Base-by-base conservation (phyloP, 805 yeast species). In the Nakazawaea wickerhamii region DNA sequence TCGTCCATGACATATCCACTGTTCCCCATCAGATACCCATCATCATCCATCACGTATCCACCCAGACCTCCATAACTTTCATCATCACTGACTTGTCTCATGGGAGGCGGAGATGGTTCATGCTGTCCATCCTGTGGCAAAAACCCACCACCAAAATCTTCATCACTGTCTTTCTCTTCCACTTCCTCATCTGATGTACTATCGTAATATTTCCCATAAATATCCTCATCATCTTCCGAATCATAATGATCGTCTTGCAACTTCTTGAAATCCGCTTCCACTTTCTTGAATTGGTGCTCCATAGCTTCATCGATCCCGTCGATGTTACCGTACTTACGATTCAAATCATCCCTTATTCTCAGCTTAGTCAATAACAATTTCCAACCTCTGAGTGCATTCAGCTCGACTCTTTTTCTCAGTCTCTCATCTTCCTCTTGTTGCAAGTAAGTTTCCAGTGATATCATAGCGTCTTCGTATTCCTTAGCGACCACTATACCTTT, bases 401-500 rank as follows among this genome's bases (percentile, higher is more conserved):
- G 51, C 46, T 78, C 81, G 13, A 64, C 62, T 17, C 66, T 59
- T 30, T 61, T 60, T 41, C 66, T 55, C 40, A 67, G 67, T 9
- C 70, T 71, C 26, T 73, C 72, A 20, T 61, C 62, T 40, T 73
- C 77, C 45, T 77, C 78, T 17, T 71, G 74, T 40, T 64, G 53
- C 18, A 82, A 54, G 18, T 69, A 66, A 8, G 73, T 70, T 34
- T 73, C 61, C 1, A 79, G 80, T 0, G 68, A 61, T 20, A 61
- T 52, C 30, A 86, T 67, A 0, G 89, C 90, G 30, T 80, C 87
- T 45, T 66, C 64, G 47, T 63, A 77, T 52, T 80, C 81, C 19
- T 55, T 54, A 4, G 84, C 81, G 5, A 89, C 81, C 1, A 93
- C 82, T 20, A 88, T 73, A 2, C 98, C 98, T 4, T 80, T 78